phyloP scores from a whole-genome alignment of 2,329 filamentous ascomycete genomes.

The Cryphonectria japonica region DNA sequence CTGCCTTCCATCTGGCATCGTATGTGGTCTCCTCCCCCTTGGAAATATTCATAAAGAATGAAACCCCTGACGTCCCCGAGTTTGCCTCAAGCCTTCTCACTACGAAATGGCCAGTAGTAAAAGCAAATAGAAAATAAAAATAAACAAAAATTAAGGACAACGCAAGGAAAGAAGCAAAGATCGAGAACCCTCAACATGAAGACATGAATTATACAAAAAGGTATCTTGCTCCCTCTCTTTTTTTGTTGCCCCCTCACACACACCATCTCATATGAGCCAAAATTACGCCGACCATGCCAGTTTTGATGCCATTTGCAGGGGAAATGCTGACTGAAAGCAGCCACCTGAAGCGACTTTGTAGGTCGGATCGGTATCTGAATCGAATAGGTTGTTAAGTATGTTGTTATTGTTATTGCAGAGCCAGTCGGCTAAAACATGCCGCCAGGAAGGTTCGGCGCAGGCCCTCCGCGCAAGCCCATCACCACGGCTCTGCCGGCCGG shows the following conservation, averaged over 20 bases:
- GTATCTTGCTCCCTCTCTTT: conserved; percentile 39
- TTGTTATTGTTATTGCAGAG: not conserved
- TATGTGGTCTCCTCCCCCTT: not conserved
- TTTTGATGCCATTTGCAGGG: conserved; percentile 10
- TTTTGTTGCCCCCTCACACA: conserved; percentile 17
- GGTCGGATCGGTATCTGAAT: conserved; percentile 6
- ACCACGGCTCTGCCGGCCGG: conserved; percentile 42
- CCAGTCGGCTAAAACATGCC: conserved; percentile 39
- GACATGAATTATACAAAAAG: conserved; percentile 33
- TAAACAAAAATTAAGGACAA: conserved; percentile 23
- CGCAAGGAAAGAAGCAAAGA: conserved; percentile 9
- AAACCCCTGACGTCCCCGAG: conserved; percentile 2
- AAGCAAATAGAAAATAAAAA: conserved; percentile 22
- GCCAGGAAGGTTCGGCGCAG: conserved; percentile 36
- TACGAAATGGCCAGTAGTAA: conserved; percentile 6
- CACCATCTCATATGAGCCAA: conserved; percentile 30
- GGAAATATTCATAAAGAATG: not conserved
- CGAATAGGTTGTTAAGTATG: not conserved
- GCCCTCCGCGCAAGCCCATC: conserved; percentile 35
- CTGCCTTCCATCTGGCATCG: not conserved
- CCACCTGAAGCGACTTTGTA: conserved; percentile 17
- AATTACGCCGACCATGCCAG: conserved; percentile 21
- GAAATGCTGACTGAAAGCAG: conserved; percentile 19
- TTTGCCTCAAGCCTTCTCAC: conserved; percentile 14
- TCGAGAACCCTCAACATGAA: conserved; percentile 13